These are phyloP conservation scores for Coemansia sp. DNA, from an alignment of 192 early-diverging fungal species.

Conservation along the genomic window DNA sequence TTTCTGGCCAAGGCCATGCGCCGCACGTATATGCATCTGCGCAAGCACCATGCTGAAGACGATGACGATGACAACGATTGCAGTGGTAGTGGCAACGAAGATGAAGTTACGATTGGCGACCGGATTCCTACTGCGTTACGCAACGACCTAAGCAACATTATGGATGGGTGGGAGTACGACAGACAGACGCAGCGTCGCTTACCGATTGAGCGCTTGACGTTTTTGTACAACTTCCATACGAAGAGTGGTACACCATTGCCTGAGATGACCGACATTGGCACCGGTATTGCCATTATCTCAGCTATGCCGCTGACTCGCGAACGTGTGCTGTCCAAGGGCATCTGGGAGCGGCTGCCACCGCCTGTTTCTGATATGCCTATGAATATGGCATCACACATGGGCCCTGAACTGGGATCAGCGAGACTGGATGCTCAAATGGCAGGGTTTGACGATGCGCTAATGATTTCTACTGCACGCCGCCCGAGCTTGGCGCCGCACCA, in stretches of 20 bases:
- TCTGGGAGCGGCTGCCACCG: slow-evolving; percentile 18
- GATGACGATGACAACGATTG: slow-evolving; percentile 4
- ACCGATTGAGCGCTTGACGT: slow-evolving; percentile 36
- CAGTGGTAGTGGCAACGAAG: background rate
- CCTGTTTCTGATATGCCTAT: background rate
- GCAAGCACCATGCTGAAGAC: slow-evolving; percentile 8
- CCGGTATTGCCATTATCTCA: slow-evolving; percentile 33
- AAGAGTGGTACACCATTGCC: slow-evolving; percentile 18
- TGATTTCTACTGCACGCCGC: slow-evolving; percentile 16
- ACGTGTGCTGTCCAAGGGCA: slow-evolving; percentile 32
- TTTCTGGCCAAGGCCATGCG: slow-evolving; percentile 35
- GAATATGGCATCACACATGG: background rate
- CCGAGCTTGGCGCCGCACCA: slow-evolving; percentile 9
- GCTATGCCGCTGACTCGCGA: slow-evolving; percentile 35
- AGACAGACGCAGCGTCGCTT: slow-evolving; percentile 33
- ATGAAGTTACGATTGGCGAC: slow-evolving; percentile 13
- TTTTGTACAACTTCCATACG: slow-evolving; percentile 48
- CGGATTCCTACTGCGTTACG: slow-evolving; percentile 34
- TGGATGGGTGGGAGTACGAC: slow-evolving; percentile 51
- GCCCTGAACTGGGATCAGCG: background rate
- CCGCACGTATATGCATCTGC: slow-evolving; percentile 40
- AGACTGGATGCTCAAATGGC: background rate
- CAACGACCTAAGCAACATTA: slow-evolving; percentile 25
- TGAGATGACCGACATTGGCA: slow-evolving; percentile 46
- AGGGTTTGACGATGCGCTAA: slow-evolving; percentile 13